phyloP scores from a whole-genome alignment of 2,329 filamentous ascomycete genomes.

The Xenoacremonium recifei region DNA sequence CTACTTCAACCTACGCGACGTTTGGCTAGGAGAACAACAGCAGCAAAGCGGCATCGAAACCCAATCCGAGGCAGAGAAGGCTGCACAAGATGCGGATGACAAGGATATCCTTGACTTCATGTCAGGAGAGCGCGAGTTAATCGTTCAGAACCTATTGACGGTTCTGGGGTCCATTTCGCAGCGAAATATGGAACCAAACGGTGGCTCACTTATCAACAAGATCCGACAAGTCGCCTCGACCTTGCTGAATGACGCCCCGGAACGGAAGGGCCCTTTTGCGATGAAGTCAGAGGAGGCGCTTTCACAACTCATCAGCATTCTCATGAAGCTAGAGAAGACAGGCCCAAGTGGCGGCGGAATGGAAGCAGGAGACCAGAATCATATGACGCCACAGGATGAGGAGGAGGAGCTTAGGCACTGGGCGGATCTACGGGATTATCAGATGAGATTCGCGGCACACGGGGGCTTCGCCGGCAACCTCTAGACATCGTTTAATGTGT shows the following conservation, averaged over 20 bases:
- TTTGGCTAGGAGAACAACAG: slow-evolving; percentile 51
- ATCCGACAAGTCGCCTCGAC: slow-evolving; percentile 83
- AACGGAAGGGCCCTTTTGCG: slow-evolving; percentile 50
- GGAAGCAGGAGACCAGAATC: slow-evolving; percentile 30
- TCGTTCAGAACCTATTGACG: slow-evolving; percentile 74
- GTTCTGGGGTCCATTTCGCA: slow-evolving; percentile 77
- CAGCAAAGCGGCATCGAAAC: slow-evolving; percentile 35
- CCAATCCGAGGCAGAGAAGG: slow-evolving; percentile 35
- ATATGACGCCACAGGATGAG: slow-evolving; percentile 59
- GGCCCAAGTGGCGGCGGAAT: slow-evolving; percentile 34
- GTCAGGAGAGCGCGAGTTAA: slow-evolving; percentile 73
- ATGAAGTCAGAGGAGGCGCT: slow-evolving; percentile 68
- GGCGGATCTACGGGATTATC: slow-evolving; percentile 77
- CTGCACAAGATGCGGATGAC: slow-evolving; percentile 38
- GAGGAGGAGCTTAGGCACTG: slow-evolving; percentile 75
- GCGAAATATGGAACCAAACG: slow-evolving; percentile 77
- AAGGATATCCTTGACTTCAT: slow-evolving; percentile 61
- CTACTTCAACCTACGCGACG: slow-evolving; percentile 75
- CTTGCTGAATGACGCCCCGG: slow-evolving; percentile 60
- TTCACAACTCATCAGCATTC: slow-evolving; percentile 68
- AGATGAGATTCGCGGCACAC: slow-evolving; percentile 67
- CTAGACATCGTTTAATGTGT: slow-evolving; percentile 11
- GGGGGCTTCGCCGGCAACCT: slow-evolving; percentile 42
- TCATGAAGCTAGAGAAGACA: slow-evolving; percentile 70
- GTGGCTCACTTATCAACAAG: slow-evolving; percentile 70